Evolutionary conservation across 1,139 yeast species (phyloP), one percentile per base, ranked within the genome.

Genomic region (Candida frijolesensis): DNA sequence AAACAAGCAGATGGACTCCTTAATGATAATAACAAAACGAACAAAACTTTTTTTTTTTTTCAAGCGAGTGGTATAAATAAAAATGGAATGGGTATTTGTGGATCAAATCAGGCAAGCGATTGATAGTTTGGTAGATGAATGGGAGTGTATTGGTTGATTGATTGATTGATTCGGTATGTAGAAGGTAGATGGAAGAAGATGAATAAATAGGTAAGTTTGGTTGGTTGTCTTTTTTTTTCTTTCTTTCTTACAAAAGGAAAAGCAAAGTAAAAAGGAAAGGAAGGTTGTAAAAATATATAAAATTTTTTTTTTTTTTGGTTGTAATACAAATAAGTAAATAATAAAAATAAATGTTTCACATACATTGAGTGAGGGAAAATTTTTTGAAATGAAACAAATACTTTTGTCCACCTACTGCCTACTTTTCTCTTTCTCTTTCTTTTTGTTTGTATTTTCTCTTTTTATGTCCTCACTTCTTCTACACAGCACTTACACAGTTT

Each of bases 311-410:
- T 32, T 33, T n/a, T n/a, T 33, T 33, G 35, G 35, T 33, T 33
- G 35, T 34, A 15, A 16, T 34, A 34, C 16, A 34, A 16, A 14
- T 9, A 34, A 34, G 18, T 34, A 34, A 34, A 34, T 34, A 37
- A 37, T 14, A 16, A 11, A 37, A 16, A 16, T 15, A 19, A 9
- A 4, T 14, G 6, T 10, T 14, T 10, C 7, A 11, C 4, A 19
- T 19, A 19, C 22, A 19, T 19, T 19, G 27, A 19, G 14, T 6
- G 40, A 16, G 11, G 27, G 40, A 37, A 37, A 37, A 18, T 37
- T 37, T 37, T 37, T 37, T 37, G 40, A 37, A 37, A 37, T 37
- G 40, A 37, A 37, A 37, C 40, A 37, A 37, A 9, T 37, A 10
- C 25, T n/a, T 11, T 37, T 37, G 16, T 37, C 11, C 3, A 3